Evolutionary conservation across 108 stramenopile species (phyloP).

Genomic region (Stephanodiscus triporus): DNA sequence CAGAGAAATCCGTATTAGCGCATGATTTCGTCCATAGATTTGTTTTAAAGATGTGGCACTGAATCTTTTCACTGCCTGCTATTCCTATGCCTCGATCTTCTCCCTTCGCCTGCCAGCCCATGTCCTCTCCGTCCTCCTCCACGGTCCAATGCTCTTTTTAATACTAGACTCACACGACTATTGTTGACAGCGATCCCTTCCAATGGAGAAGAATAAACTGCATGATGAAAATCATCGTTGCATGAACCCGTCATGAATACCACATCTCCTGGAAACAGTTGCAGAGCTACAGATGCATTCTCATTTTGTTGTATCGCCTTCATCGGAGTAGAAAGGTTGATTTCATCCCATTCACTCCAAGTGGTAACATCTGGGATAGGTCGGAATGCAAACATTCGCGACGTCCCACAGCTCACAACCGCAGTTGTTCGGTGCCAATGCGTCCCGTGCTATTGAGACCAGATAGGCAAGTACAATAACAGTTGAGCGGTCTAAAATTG

Average conservation of each 20-base stretch:
- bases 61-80: slow-evolving; percentile 22
- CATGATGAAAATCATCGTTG: slow-evolving; percentile 79
- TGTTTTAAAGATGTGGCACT: not conserved
- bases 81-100: slow-evolving; percentile 51
- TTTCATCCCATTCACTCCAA: slow-evolving; percentile 58
- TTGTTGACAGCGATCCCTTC: slow-evolving; percentile 15
- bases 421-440: slow-evolving; percentile 66
- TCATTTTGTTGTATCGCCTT: slow-evolving; percentile 22
- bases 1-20: slow-evolving; percentile 15
- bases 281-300: slow-evolving; percentile 49
- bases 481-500: not conserved
- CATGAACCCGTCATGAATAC: slow-evolving; percentile 67
- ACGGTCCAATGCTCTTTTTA: slow-evolving; percentile 66
- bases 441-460: slow-evolving; percentile 50
- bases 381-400: slow-evolving; percentile 69
- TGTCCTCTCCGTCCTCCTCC: slow-evolving; percentile 60
- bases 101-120: slow-evolving; percentile 33
- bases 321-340: slow-evolving; percentile 1
- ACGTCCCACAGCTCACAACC: slow-evolving; percentile 59
- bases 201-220: slow-evolving; percentile 57
- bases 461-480: not conserved
- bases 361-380: slow-evolving; percentile 58
- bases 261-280: slow-evolving; percentile 70
- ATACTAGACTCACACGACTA: slow-evolving; percentile 66
- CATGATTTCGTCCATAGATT: not conserved